phyloP scores from a whole-genome alignment of 2,329 filamentous ascomycete species.

The Daldinia eschscholtzii region DNA sequence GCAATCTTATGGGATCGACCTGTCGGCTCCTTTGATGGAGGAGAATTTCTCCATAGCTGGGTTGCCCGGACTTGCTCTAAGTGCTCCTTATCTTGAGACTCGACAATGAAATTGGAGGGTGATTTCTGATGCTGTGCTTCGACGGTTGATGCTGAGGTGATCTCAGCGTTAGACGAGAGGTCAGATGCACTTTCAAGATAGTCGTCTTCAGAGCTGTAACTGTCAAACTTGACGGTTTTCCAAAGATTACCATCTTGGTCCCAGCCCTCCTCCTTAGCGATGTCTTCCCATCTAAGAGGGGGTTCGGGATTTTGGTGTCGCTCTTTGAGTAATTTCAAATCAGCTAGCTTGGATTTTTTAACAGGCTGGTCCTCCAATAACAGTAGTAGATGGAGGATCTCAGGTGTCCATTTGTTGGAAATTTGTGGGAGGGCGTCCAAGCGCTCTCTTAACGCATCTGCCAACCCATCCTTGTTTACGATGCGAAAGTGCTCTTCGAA shows the following conservation, averaged over 20 bases:
- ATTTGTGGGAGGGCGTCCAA: conserved; percentile 68
- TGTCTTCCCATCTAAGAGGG: conserved; percentile 80
- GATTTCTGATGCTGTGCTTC: conserved; percentile 49
- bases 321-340: conserved; percentile 68
- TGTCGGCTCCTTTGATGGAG: conserved; percentile 48
- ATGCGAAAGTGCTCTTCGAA: conserved; percentile 90
- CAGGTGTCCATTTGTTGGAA: conserved; percentile 77
- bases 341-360: conserved; percentile 73
- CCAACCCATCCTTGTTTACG: conserved; percentile 81
- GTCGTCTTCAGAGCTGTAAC: conserved; percentile 75
- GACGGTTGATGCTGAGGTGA: conserved; percentile 54
- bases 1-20: conserved; percentile 56
- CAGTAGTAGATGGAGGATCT: conserved; percentile 82
- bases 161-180: conserved; percentile 52
- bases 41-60: conserved; percentile 61
- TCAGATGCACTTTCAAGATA: conserved; percentile 56
- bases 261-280: conserved; percentile 81
- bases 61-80: conserved; percentile 57
- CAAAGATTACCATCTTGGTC: conserved; percentile 76
- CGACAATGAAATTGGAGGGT: conserved; percentile 55
- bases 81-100: conserved; percentile 51
- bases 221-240: conserved; percentile 74
- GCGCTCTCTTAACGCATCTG: conserved; percentile 73
- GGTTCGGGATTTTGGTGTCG: conserved; percentile 60
- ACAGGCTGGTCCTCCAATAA: conserved; percentile 85